Evolutionary conservation across 2,329 filamentous ascomycete species (phyloP), one percentile per base, ranked within the genome.

Genomic region (Diplodia mutila): DNA sequence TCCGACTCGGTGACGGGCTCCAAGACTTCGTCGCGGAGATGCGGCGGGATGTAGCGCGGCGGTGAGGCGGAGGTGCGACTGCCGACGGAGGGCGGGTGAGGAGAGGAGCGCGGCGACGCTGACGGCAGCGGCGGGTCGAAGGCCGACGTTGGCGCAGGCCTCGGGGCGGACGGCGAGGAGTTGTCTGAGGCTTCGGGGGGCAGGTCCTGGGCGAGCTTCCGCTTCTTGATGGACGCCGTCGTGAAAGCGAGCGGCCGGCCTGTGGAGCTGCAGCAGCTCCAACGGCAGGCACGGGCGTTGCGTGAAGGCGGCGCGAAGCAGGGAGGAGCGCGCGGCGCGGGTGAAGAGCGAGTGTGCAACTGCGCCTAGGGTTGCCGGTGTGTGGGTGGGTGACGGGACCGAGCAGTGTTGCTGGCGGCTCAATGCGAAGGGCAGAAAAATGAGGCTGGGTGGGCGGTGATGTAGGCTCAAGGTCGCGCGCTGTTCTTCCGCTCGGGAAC

Each of bases 41-140:
- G 85, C 65, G 85, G 82, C 69, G 85, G 85, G 66, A 87, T 80
- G 75, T 83, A 86, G 68, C 83, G 81, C 52, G 81, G 79, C 66
- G 80, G 78, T 23, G 73, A 78, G 69, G 75, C 72, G 61, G 77
- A 76, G 67, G 74, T 66, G 63, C 72, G 69, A 48, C 69, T 65
- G 69, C 61, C 70, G 67, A 71, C 46, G 57, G 71, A 71, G 52
- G 68, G 70, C 57, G 73, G 76, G 65, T 76, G 77, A 69, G 78
- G 77, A 71, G 78, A 79, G 68, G 77, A 77, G 71, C 73, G 76
- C 70, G 75, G 74, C 42, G 76, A 77, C 34, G 69, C 72, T 71
- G 73, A 69, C 52, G 66, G 34, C 21, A 16, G 55, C 29, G 53
- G 67, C 32, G 32, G 46, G 59, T 61, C 48, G 69, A 67, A 67